Evolutionary conservation across 2,329 filamentous ascomycete species (phyloP).

Genomic region (Nothomitra cinnamomea): DNA sequence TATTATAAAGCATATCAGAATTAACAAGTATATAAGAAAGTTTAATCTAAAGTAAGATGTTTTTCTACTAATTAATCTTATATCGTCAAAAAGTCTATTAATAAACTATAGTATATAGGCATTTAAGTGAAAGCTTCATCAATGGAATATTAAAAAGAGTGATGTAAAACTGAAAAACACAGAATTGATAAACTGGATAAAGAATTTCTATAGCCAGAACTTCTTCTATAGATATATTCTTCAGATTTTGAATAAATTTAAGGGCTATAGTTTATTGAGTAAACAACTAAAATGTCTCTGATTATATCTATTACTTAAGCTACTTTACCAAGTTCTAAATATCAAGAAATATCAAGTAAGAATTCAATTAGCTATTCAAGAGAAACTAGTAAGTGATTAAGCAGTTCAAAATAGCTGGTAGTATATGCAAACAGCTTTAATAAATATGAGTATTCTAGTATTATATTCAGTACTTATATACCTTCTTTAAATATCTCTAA

Average conservation of each 20-base stretch:
- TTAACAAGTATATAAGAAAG: too few species aligned
- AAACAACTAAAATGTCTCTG: too few species aligned
- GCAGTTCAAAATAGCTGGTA: neutral
- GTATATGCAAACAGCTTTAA: neutral
- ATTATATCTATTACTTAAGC: neutral
- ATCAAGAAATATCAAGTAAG: neutral
- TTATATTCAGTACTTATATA: neutral
- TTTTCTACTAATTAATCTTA: neutral
- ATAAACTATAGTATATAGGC: neutral
- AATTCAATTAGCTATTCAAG: neutral
- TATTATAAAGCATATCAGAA: neutral
- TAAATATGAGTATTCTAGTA: neutral
- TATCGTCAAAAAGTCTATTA: too few species aligned
- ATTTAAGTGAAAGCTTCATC: neutral
- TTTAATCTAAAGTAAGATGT: neutral
- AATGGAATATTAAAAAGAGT: neutral
- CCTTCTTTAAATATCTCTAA: neutral
- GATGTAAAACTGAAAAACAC: neutral
- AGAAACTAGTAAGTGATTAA: neutral
- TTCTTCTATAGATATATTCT: too few species aligned
- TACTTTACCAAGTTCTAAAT: neutral
- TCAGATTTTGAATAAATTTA: too few species aligned
- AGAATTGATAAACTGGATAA: neutral
- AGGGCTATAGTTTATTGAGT: too few species aligned
- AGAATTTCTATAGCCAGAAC: neutral